Evolutionary conservation across 2,329 filamentous ascomycete genomes (phyloP), one percentile per base, ranked within the genome.

Genomic region (Chalaropsis thielavioides): DNA sequence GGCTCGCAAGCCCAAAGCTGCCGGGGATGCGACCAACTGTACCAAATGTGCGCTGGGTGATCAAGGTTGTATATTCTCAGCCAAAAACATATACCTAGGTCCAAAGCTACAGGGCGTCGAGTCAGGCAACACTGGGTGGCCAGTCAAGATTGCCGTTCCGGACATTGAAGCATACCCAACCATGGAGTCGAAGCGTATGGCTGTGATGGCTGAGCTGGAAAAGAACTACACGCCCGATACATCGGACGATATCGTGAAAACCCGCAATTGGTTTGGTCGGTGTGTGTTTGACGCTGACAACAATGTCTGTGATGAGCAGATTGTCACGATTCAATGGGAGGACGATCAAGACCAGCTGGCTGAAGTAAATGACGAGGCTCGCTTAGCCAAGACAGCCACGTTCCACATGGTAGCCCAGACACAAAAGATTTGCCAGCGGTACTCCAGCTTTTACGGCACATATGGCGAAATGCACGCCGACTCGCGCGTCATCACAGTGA

Each of bases 371-470:
- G 66, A 73, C 22, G 70, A 70, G n/a, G 73, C 75, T 62, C 78
- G 84, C 27, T 83, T 83, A 1, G 83, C 90, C 54, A 97, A 97
- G 76, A 90, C 87, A 17, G 92, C 92, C 0, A 85, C 85, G 1
- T 89, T 97, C 73, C 92, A 97, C 75, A 96, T 97, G 92, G 87
- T 92, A 1, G 91, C 92, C 1, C 89, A 92, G 68, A 95, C 92
- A 0, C 85, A 89, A 72, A 87, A 87, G 72, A 87, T 95, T 69
- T 97, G 92, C 73, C 83, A 95, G 69, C 85, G 94, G 2, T 87
- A 91, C 67, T 91, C 90, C 0, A 79, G 89, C 67, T 84, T 96
- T 59, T 96, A 96, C 75, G 94, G 94, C 61, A 89, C 88, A 0
- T 78, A 84, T 62, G 94, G 92, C 54, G 92, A 97, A 75, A 83